These are phyloP conservation scores for Ceratocystis diversiconidia DNA, from an alignment of 2,329 filamentous ascomycete species.

Conservation along the genomic window DNA sequence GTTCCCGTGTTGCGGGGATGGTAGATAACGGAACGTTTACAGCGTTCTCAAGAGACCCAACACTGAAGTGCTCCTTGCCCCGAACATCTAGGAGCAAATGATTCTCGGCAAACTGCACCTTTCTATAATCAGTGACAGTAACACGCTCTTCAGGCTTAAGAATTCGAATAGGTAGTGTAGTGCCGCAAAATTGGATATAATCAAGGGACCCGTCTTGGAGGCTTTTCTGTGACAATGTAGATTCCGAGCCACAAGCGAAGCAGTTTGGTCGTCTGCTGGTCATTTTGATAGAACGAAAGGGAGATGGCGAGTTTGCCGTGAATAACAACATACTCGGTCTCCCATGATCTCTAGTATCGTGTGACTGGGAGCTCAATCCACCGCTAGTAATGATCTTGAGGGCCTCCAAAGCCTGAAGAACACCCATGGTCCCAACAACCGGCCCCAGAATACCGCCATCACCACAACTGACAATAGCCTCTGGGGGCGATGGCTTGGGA, in stretches of 20 bases:
- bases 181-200: constrained; percentile 77
- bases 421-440: constrained; percentile 84
- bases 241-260: constrained; percentile 55
- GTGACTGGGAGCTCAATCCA: constrained; percentile 19
- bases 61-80: constrained; percentile 69
- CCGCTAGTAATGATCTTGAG: constrained; percentile 59
- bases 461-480: constrained; percentile 71
- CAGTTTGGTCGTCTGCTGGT: constrained; percentile 56
- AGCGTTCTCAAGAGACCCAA: constrained; percentile 61
- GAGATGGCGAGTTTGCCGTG: constrained; percentile 29
- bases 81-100: constrained; percentile 66
- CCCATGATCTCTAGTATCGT: neutral
- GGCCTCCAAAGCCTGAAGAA: constrained; percentile 78
- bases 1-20: constrained; percentile 35
- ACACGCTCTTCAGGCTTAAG: constrained; percentile 54
- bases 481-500: constrained; percentile 69
- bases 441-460: constrained; percentile 88
- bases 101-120: constrained; percentile 23
- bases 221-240: constrained; percentile 46
- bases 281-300: constrained; percentile 63
- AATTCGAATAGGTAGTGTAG: constrained; percentile 35
- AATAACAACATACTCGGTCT: constrained; percentile 33
- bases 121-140: constrained; percentile 43
- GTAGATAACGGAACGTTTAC: constrained; percentile 50
- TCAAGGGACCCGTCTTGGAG: constrained; percentile 56